These are phyloP conservation scores for Rhizopus arrhizus DNA, from an alignment of 371 early-diverging fungal species.

Conservation along the genomic window DNA sequence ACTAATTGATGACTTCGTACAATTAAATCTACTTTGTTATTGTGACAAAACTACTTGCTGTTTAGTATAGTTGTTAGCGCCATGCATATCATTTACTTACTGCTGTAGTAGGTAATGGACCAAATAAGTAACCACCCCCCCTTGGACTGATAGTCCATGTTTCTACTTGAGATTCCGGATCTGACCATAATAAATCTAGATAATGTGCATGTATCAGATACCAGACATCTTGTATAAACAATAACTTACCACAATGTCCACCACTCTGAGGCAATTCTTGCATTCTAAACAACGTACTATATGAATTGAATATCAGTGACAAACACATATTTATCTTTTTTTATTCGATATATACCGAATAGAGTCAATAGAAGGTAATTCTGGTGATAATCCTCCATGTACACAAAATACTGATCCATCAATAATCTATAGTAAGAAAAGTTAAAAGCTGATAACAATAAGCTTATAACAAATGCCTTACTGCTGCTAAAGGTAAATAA, in stretches of 20 bases:
- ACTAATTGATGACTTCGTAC: conserved; percentile 97
- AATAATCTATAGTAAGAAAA: conserved; percentile 6
- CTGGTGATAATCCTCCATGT: conserved; percentile 99
- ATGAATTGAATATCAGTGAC: background rate
- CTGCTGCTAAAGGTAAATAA: conserved; percentile 95
- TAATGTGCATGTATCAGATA: background rate
- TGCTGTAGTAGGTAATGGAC: conserved; percentile 93
- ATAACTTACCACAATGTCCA: conserved; percentile 49
- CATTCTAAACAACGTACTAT: conserved; percentile 60
- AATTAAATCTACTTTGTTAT: conserved; percentile 92
- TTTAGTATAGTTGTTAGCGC: background rate
- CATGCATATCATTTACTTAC: conserved; percentile 36
- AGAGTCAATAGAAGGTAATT: conserved; percentile 66
- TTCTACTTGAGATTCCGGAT: conserved; percentile 95
- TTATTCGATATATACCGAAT: conserved; percentile 34
- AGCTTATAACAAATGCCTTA: conserved; percentile 34
- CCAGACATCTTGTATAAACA: background rate
- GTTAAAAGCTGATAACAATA: background rate
- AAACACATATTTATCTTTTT: background rate
- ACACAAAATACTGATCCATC: conserved; percentile 89
- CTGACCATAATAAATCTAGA: conserved; percentile 95
- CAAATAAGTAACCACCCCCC: conserved; percentile 99
- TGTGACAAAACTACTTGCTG: conserved; percentile 84
- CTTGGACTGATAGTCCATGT: conserved; percentile 98
- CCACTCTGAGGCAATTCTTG: conserved; percentile 56